These are phyloP conservation scores for Vitis amurensis DNA, from an alignment of 164 flowering plant species.

Conservation along the genomic window DNA sequence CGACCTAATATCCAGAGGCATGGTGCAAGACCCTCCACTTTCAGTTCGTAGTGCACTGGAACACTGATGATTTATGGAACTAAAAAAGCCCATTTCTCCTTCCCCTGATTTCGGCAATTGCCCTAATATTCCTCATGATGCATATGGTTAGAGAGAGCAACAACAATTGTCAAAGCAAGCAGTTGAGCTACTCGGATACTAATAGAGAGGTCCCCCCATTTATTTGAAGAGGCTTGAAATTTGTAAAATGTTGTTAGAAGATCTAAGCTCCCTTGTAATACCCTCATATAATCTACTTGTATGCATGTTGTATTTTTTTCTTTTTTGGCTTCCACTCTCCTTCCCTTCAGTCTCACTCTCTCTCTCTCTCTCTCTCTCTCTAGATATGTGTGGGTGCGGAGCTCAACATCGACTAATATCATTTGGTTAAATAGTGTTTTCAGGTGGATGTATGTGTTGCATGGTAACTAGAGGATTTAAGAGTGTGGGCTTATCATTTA, in stretches of 20 bases:
- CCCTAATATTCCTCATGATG: background rate
- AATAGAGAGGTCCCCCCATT: background rate
- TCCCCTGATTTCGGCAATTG: background rate
- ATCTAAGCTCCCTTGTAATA: background rate
- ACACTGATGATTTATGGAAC: constrained; percentile 22
- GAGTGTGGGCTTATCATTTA: too few relatives aligned
- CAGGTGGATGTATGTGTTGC: too few relatives aligned
- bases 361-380: too few relatives aligned
- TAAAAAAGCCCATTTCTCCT: background rate
- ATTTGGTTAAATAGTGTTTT: too few relatives aligned
- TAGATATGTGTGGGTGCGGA: too few relatives aligned
- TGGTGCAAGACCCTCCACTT: constrained; percentile 39
- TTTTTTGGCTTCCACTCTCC: too few relatives aligned
- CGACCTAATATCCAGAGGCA: constrained; percentile 47
- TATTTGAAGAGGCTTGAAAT: background rate
- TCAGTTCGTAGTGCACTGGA: constrained; percentile 65
- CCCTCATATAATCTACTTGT: too few relatives aligned
- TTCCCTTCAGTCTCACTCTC: too few relatives aligned
- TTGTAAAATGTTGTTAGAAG: background rate
- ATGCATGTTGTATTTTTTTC: too few relatives aligned
- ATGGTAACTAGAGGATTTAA: too few relatives aligned
- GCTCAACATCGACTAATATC: too few relatives aligned
- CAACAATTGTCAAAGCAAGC: background rate
- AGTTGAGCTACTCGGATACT: background rate
- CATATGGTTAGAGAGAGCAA: background rate